Evolutionary conservation across 495 filamentous ascomycete genomes (phyloP), one percentile per base, ranked within the genome.

Genomic region (Hamigera avellanea): DNA sequence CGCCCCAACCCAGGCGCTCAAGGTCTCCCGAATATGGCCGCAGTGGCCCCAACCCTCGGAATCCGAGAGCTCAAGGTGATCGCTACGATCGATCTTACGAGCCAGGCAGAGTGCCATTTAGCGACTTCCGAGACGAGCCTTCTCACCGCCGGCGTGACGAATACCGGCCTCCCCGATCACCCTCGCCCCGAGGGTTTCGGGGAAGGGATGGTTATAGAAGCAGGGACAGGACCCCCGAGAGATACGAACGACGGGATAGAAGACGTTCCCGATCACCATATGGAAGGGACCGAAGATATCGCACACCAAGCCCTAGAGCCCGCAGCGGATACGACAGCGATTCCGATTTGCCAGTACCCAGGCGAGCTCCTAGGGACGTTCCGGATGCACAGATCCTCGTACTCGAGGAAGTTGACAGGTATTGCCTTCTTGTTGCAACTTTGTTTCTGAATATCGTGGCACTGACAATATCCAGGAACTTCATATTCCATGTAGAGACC

Each of bases 341-440:
- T 44, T 64, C 67, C 15, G 71, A 76, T 27, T 61, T 83, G 2
- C 79, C 79, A 12, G 70, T 94, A 14, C 83, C 87, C 16, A 68
- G 78, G 40, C 75, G 89, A 41, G 71, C 73, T 33, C 75, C 83
- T 1, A 62, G 71, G 36, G 78, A 94, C 41, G 76, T 96, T 14
- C 91, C 91, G 3, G 91, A 96, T 47, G 83, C 96, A 17, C 89
- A 95, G 48, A 70, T 95, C 17, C 66, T 98, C 2, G 72, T 93
- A 1, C 57, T 85, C 10, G 80, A 89, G 44, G 78, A 88, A 49
- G 66, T 95, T 9, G 79, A 86, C 26, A 70, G 74, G 78, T 80
- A 41, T 44, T n/a, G 72, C 53, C 7, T 13, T 15, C 14, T 33
- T 19, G 14, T 16, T n/a, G 3, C 4, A 9, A 9, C 21, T 23